phyloP scores from a whole-genome alignment of 2,329 filamentous ascomycete species.

The Didymella pomorum region DNA sequence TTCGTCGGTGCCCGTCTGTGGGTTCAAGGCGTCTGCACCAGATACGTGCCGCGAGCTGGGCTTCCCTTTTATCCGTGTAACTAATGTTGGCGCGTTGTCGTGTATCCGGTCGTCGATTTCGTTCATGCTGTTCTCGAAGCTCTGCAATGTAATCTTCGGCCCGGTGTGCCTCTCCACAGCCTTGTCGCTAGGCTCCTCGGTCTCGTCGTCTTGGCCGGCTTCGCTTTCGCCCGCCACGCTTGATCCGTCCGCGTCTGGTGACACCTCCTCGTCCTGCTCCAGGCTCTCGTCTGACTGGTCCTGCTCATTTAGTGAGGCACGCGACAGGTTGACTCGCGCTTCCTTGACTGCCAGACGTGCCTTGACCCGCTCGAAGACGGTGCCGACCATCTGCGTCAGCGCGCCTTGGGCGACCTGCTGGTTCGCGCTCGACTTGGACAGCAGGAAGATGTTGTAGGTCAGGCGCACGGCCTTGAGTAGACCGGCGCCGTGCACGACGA shows the following conservation, averaged over 20 bases:
- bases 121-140: constrained; percentile 71
- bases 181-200: constrained; percentile 53
- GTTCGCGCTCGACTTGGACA: constrained; percentile 92
- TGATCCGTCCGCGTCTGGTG: constrained; percentile 35
- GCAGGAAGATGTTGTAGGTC: constrained; percentile 98
- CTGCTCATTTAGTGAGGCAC: constrained; percentile 52
- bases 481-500: constrained; percentile 95
- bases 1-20: constrained; percentile 58
- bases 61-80: constrained; percentile 64
- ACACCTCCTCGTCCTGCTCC: constrained; percentile 35
- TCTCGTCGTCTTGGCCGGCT: constrained; percentile 46
- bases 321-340: constrained; percentile 67
- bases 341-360: constrained; percentile 87
- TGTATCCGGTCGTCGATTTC: constrained; percentile 71
- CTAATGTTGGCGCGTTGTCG: constrained; percentile 72
- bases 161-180: constrained; percentile 58
- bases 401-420: constrained; percentile 98
- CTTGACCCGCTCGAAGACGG: constrained; percentile 95
- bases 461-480: constrained; percentile 95
- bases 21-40: constrained; percentile 51
- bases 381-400: constrained; percentile 97
- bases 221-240: constrained; percentile 52
- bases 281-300: constrained; percentile 45
- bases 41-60: constrained; percentile 55
- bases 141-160: constrained; percentile 71